Evolutionary conservation across 2,329 filamentous ascomycete species (phyloP).

Genomic region (Colletotrichum sp.): DNA sequence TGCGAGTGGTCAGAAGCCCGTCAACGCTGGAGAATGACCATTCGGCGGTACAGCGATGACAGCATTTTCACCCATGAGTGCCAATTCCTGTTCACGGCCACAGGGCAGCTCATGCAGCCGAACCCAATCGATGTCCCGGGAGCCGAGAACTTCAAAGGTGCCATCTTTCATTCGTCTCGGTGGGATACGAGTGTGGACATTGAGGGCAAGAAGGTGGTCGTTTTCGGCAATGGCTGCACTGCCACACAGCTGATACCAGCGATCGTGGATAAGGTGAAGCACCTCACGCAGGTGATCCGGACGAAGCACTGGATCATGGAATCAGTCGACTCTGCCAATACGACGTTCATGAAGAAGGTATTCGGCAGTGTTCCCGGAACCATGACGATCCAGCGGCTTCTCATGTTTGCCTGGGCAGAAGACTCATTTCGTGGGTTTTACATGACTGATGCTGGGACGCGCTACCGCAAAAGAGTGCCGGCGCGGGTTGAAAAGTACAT

Average conservation of each 20-base stretch:
- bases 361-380: slow-evolving; percentile 53
- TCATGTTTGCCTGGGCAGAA: slow-evolving; percentile 46
- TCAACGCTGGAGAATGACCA: slow-evolving; percentile 37
- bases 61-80: slow-evolving; percentile 37
- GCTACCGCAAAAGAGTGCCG: slow-evolving; percentile 40
- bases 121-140: slow-evolving; percentile 51
- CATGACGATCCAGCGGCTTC: slow-evolving; percentile 41
- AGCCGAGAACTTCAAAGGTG: slow-evolving; percentile 54
- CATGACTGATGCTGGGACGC: slow-evolving; percentile 34
- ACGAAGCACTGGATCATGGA: slow-evolving; percentile 48
- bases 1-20: slow-evolving; percentile 43
- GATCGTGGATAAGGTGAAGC: slow-evolving; percentile 37
- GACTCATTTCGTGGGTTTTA: slow-evolving; percentile 38
- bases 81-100: slow-evolving; percentile 42
- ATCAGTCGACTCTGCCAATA: slow-evolving; percentile 28
- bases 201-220: slow-evolving; percentile 49
- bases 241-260: slow-evolving; percentile 58
- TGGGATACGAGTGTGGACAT: slow-evolving; percentile 59
- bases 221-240: slow-evolving; percentile 63
- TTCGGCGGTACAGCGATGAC: slow-evolving; percentile 29
- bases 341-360: slow-evolving; percentile 31
- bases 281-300: slow-evolving; percentile 44
- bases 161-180: slow-evolving; percentile 58
- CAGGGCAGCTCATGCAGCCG: slow-evolving; percentile 38
- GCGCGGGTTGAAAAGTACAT: slow-evolving; percentile 44